Base-by-base conservation (phyloP, 495 filamentous ascomycete species). In the Schizothecium vesticola region DNA sequence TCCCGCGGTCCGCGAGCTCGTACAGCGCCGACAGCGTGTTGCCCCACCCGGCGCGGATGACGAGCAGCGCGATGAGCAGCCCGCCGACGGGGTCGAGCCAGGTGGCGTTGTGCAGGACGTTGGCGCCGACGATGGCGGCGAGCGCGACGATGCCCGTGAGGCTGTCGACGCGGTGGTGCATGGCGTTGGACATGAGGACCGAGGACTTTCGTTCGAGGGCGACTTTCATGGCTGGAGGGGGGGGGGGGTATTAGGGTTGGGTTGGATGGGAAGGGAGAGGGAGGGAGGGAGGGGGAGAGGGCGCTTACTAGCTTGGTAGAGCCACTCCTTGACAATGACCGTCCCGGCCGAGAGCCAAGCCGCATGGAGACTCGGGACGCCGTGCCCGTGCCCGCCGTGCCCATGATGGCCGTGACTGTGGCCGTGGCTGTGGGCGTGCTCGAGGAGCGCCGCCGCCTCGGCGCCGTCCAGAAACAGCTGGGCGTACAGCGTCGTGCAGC, bases 11-110 rank as follows among this genome's bases (percentile, higher is more conserved):
- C 0, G 93, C 92, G 23, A 99, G 84, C 77, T 99, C 95, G 69
- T 91, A 84, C 6, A 98, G 80, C 6, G 94, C 90, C 6, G 88
- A 84, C 26, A 87, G 82, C 0, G 93, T 97, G 76, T 99, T 99
- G 31, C 85, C 87, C 83, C 87, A 92, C 1, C 95, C 95, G 22
- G 95, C 95, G 68, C 89, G 91, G 73, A 98, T 89, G 24, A 99
- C 94, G 88, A 99, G 90, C 56, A 92, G 75, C 28, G 93, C 96
- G 65, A 99, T 97, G 25, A 97, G 76, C 22, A 98, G 84, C 13
- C 95, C 93, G 58, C 95, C 95, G 62, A 97, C 89, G n/a, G 95
- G 93, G 79, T 99, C 96, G 57, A 98, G 85, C 93, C 93, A 97
- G 58, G 88, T 84, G 56, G 92, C 92, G 71, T 94, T 88, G 26